phyloP scores from a whole-genome alignment of 2,329 filamentous ascomycete species.

The Eurotiales sp. region DNA sequence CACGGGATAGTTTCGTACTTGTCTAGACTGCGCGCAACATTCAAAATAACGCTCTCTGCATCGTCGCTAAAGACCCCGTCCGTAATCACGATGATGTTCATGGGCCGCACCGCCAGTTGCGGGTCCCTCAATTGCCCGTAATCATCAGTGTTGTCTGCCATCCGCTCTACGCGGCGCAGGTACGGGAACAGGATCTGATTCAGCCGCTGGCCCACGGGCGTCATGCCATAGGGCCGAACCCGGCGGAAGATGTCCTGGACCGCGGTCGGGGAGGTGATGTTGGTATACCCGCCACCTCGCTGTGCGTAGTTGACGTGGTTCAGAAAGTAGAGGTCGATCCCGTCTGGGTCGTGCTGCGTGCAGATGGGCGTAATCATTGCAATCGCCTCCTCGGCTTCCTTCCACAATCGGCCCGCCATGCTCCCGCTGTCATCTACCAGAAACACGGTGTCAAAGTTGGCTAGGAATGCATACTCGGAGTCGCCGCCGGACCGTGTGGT shows the following conservation, averaged over 20 bases:
- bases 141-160: constrained; percentile 35
- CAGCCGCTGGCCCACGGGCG: constrained; percentile 71
- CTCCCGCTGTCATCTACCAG: constrained; percentile 88
- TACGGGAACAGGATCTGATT: constrained; percentile 71
- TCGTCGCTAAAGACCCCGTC: constrained; percentile 82
- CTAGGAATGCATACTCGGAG: constrained; percentile 72
- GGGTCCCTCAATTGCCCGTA: constrained; percentile 24
- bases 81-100: constrained; percentile 91
- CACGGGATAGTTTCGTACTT: constrained; percentile 65
- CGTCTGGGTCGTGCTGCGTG: constrained; percentile 72
- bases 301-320: constrained; percentile 57
- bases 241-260: constrained; percentile 68
- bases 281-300: constrained; percentile 55
- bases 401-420: constrained; percentile 76
- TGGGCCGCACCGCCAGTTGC: constrained; percentile 58
- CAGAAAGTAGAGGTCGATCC: constrained; percentile 87
- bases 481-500: constrained; percentile 36
- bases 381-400: constrained; percentile 67
- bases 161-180: constrained; percentile 52
- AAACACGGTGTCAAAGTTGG: constrained; percentile 80
- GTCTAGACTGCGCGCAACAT: constrained; percentile 67
- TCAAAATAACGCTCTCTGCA: constrained; percentile 65
- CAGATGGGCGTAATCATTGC: constrained; percentile 76
- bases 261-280: constrained; percentile 55
- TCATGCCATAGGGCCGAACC: constrained; percentile 62